Evolutionary conservation across 805 yeast species (phyloP), one percentile per base, ranked within the genome.

Genomic region (Saccharomyces mikatae): DNA sequence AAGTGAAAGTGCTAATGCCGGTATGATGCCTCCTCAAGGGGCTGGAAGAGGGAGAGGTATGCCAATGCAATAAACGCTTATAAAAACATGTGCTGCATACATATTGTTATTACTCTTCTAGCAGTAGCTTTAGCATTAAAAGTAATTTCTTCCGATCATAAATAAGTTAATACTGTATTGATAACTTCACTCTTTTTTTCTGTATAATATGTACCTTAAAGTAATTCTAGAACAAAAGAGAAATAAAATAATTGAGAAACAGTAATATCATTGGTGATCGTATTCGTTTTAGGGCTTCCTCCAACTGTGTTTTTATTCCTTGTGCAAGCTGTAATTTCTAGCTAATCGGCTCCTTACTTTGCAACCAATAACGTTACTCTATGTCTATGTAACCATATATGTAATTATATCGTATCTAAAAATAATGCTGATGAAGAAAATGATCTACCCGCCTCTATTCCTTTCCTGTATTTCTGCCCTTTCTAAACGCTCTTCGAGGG

Each of bases 41-140:
- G 74, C 70, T 44, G 83, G 84, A 46, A 80, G 91, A 70, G 91
- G 89, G 53, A 80, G 85, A 74, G 90, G 90, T 62, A 82, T 87
- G 64, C 84, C 83, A 52, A 66, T 69, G 71, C 74, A 36, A 36
- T 36, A 17, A 36, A 36, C 11, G 10, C 36, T 31, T 14, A 17
- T 6, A 32, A 5, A 36, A 8, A n/a, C 44, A 36, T 36, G 44
- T 36, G 44, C 24, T 36, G 44, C 44, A 36, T 36, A 17, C 44
- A 36, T 36, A 17, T 36, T 36, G 17, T 36, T 36, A 17, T 17
- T 36, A 36, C 44, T 36, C 44, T 17, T 36, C 17, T 36, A 17
- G 44, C 44, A 36, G 44, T 36, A 36, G 44, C 24, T 36, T 36
- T 36, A 17, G 44, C 44, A 36, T 36, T 17, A 21, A 36, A 36